These are phyloP conservation scores for Scheffersomyces ergatensis DNA, from an alignment of 805 yeast genomes.

Conservation along the genomic window DNA sequence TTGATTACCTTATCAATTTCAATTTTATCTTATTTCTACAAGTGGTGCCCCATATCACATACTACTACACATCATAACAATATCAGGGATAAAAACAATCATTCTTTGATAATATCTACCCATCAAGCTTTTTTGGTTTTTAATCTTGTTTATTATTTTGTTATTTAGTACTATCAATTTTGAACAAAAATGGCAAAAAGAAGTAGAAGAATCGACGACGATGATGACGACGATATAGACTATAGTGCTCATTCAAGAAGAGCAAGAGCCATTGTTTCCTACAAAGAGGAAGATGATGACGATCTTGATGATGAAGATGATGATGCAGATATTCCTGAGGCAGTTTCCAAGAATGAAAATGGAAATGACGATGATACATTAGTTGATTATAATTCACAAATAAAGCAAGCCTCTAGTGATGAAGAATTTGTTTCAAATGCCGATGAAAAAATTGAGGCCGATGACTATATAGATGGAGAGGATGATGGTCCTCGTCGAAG, in stretches of 20 bases:
- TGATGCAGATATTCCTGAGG: conserved; percentile 9
- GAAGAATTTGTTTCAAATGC: neutral
- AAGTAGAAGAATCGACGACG: conserved; percentile 6
- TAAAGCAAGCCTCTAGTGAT: conserved; percentile 8
- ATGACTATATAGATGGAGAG: conserved; percentile 12
- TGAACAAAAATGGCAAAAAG: conserved; percentile 1
- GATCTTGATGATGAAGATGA: conserved; percentile 5
- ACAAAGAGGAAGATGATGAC: conserved; percentile 5
- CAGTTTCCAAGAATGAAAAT: no score
- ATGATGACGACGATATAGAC: conserved; percentile 14
- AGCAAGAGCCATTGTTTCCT: conserved; percentile 2
- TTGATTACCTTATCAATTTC: no score
- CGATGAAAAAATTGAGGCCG: conserved; percentile 10
- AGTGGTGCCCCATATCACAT: no score
- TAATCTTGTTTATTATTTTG: no score
- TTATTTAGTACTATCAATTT: no score
- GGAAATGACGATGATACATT: conserved; percentile 8
- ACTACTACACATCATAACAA: no score
- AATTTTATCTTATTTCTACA: no score
- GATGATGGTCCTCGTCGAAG: conserved; percentile 7
- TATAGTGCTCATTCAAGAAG: conserved; percentile 7
- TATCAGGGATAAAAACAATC: no score
- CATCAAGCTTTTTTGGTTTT: no score
- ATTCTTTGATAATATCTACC: no score
- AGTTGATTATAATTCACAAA: conserved; percentile 18